Conservation (phyloP, 2,329 filamentous ascomycete species). For the Aphanocladium album region DNA sequence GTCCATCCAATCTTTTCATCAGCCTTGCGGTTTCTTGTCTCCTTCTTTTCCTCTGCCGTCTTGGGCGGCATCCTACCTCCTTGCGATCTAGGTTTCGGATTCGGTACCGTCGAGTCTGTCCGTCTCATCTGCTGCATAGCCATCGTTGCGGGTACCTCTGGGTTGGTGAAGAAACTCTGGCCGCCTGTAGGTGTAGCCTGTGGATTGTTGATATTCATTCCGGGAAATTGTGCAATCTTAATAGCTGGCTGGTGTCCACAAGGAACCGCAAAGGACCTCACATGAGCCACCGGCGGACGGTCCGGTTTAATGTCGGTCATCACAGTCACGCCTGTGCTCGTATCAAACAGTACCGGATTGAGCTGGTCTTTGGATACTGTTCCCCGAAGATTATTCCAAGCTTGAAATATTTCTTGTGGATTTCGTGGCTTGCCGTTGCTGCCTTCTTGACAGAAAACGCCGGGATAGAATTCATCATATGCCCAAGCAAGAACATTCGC, state of each 20-base stretch:
- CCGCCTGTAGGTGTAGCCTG: background rate
- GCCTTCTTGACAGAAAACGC: constrained; percentile 6
- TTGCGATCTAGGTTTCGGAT: background rate
- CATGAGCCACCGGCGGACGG: constrained; percentile 4
- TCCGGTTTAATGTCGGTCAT: constrained; percentile 1
- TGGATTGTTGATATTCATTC: background rate
- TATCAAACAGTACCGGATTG: background rate
- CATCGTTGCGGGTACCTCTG: background rate
- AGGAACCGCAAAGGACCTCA: background rate
- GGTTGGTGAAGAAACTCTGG: background rate
- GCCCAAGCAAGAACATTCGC: constrained; percentile 7
- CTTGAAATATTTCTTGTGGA: background rate
- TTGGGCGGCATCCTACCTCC: background rate
- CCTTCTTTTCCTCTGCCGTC: constrained; percentile 9
- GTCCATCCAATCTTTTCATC: constrained; percentile 4
- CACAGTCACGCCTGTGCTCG: background rate
- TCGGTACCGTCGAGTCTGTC: background rate
- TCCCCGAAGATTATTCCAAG: background rate
- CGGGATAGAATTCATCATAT: constrained; percentile 10
- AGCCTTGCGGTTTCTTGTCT: background rate
- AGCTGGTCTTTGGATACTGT: background rate
- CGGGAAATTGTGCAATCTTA: constrained; percentile 4
- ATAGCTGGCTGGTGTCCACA: background rate
- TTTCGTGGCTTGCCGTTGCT: background rate
- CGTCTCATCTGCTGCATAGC: background rate